phyloP scores from a whole-genome alignment of 2,329 filamentous ascomycete species.

The Venturia effusa region DNA sequence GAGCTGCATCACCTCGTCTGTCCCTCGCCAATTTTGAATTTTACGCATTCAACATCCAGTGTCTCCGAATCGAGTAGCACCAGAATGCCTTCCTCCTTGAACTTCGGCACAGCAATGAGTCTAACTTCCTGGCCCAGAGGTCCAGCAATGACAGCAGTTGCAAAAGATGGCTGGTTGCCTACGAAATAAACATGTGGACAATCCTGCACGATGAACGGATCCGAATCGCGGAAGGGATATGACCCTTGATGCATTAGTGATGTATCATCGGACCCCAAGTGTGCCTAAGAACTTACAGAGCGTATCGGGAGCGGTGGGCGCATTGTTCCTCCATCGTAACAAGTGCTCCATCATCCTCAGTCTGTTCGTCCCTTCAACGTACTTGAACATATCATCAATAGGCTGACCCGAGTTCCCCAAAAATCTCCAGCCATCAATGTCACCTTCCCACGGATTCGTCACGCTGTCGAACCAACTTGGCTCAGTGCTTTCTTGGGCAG shows the following conservation, averaged over 20 bases:
- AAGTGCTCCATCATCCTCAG: slow-evolving; percentile 89
- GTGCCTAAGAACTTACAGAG: slow-evolving; percentile 53
- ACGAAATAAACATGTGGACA: slow-evolving; percentile 90
- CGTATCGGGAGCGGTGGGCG: slow-evolving; percentile 92
- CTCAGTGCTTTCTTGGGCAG: slow-evolving; percentile 28
- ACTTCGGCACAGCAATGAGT: slow-evolving; percentile 74
- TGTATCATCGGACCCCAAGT: background rate
- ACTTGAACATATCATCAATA: slow-evolving; percentile 86
- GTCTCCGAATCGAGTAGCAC: slow-evolving; percentile 80
- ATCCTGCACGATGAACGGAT: slow-evolving; percentile 75
- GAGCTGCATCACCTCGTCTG: background rate
- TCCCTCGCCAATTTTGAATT: slow-evolving; percentile 26
- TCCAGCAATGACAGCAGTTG: slow-evolving; percentile 56
- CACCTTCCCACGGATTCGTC: slow-evolving; percentile 88
- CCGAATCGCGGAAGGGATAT: slow-evolving; percentile 90
- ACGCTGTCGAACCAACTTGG: slow-evolving; percentile 75
- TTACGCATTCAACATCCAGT: slow-evolving; percentile 63
- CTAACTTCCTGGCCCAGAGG: slow-evolving; percentile 59
- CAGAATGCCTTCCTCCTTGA: slow-evolving; percentile 65
- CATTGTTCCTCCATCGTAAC: slow-evolving; percentile 81
- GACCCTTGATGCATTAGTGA: slow-evolving; percentile 49
- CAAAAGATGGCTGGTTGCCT: slow-evolving; percentile 72
- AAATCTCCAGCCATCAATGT: slow-evolving; percentile 81
- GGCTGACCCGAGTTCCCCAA: slow-evolving; percentile 87
- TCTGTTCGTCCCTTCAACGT: slow-evolving; percentile 66